Evolutionary conservation across 2,329 filamentous ascomycete species (phyloP).

Genomic region (Cytospora schulzeri): DNA sequence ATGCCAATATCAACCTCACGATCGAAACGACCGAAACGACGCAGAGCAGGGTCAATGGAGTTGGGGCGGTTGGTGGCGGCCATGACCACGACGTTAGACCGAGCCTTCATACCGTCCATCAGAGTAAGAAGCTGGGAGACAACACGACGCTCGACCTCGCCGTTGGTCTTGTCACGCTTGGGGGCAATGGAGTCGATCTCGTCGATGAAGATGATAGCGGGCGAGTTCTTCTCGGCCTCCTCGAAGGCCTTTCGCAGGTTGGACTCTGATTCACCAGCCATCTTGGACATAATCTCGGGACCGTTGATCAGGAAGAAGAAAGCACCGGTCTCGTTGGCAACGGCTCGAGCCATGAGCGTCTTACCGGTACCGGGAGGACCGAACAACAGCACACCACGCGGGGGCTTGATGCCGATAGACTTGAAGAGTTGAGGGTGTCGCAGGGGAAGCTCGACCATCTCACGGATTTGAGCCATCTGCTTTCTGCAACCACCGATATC

Average conservation of each 20-base stretch:
- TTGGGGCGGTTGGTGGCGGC: conserved; percentile 98
- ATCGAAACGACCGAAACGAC: conserved; percentile 98
- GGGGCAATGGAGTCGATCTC: conserved; percentile 99
- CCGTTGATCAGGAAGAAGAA: conserved; percentile 99
- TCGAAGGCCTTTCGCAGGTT: conserved; percentile 99
- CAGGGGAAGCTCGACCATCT: conserved; percentile 95
- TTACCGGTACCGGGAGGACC: conserved; percentile 99
- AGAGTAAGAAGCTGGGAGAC: conserved; percentile 93
- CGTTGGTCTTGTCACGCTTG: conserved; percentile 99
- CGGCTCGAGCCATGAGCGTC: conserved; percentile 97
- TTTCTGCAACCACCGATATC: conserved; percentile 99
- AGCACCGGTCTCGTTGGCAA: conserved; percentile 97
- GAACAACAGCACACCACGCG: conserved; percentile 94
- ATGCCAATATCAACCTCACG: conserved; percentile 99
- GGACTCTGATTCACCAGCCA: conserved; percentile 98
- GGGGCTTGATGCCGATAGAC: conserved; percentile 99
- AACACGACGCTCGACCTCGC: conserved; percentile 96
- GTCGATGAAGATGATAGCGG: conserved; percentile 99
- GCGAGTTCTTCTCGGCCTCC: conserved; percentile 99
- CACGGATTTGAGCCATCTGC: conserved; percentile 99
- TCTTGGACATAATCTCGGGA: conserved; percentile 99
- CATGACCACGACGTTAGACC: conserved; percentile 98
- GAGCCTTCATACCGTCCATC: conserved; percentile 99
- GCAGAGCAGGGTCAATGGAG: conserved; percentile 96
- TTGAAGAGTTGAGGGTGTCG: conserved; percentile 99